These are phyloP conservation scores for Hawksworthiomyces lignivorus DNA, from an alignment of 2,329 filamentous ascomycete species.

Conservation along the genomic window DNA sequence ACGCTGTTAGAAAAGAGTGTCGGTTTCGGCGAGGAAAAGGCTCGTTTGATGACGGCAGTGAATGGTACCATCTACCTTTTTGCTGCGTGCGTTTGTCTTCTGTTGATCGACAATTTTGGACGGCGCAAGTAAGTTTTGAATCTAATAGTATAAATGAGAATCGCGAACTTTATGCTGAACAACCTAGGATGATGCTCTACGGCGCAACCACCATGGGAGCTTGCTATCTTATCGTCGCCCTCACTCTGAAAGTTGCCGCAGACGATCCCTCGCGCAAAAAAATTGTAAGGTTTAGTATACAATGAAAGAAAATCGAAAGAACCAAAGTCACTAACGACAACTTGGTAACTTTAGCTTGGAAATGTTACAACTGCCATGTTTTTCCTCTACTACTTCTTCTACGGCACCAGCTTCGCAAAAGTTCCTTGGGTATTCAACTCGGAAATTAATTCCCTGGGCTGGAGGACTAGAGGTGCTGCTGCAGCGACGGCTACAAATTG, in stretches of 20 bases:
- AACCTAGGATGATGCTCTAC: conserved; percentile 30
- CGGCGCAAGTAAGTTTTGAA: conserved; percentile 24
- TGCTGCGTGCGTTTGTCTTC: conserved; percentile 27
- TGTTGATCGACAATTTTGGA: conserved; percentile 33
- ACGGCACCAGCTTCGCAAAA: conserved; percentile 30
- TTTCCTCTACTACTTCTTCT: conserved; percentile 34
- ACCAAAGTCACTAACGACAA: conserved; percentile 3
- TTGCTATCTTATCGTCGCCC: conserved; percentile 27
- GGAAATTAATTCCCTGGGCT: conserved; percentile 34
- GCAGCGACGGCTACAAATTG: conserved; percentile 38
- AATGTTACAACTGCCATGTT: conserved; percentile 34
- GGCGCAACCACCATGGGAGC: conserved; percentile 20
- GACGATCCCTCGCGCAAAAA: conserved; percentile 6
- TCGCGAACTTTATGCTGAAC: not conserved
- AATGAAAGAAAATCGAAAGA: conserved; percentile 9
- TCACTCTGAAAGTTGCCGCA: conserved; percentile 25
- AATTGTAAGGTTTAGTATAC: not conserved
- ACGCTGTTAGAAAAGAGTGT: conserved; percentile 49
- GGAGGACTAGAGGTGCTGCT: conserved; percentile 33
- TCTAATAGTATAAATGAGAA: not conserved
- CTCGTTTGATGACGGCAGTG: conserved; percentile 47
- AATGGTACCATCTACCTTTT: conserved; percentile 34
- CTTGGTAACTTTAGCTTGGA: conserved; percentile 23
- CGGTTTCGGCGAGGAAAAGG: conserved; percentile 41
- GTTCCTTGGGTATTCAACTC: conserved; percentile 35